These are phyloP conservation scores for Mycosphaerella arachidis DNA, from an alignment of 2,329 filamentous ascomycete species.

Conservation along the genomic window DNA sequence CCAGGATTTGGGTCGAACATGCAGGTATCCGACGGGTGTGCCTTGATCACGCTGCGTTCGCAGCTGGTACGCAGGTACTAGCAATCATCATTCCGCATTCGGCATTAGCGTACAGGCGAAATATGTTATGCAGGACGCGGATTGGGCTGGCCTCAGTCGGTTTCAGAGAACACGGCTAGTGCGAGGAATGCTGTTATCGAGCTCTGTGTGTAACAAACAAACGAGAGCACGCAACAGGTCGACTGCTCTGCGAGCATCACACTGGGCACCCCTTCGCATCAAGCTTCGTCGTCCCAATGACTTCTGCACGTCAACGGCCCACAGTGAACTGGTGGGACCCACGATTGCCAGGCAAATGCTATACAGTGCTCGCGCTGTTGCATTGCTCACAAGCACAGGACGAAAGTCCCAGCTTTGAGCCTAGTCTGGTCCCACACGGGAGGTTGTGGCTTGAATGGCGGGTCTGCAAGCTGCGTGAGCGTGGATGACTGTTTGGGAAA, in stretches of 20 bases:
- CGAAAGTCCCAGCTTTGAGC: conserved; percentile 22
- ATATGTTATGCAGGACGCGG: conserved; percentile 10
- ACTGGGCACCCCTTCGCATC: conserved; percentile 17
- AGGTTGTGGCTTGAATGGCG: conserved; percentile 30
- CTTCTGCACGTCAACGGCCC: conserved; percentile 27
- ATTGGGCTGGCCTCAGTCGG: conserved; percentile 13
- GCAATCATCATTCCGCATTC: conserved; percentile 18
- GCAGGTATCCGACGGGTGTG: conserved; percentile 28
- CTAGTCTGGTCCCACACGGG: conserved; percentile 28
- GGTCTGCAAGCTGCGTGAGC: conserved; percentile 25
- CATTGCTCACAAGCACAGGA: conserved; percentile 9
- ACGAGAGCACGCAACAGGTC: conserved; percentile 13
- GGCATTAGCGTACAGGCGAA: conserved; percentile 9
- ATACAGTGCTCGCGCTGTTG: conserved; percentile 3
- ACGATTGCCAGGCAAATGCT: conserved; percentile 20
- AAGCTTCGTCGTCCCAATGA: conserved; percentile 22
- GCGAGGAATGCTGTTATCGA: conserved; percentile 26
- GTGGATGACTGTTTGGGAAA: conserved; percentile 28
- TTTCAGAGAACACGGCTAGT: conserved; percentile 23
- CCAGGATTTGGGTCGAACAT: conserved; percentile 25
- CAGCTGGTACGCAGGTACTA: conserved; percentile 31
- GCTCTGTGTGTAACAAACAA: conserved; percentile 23
- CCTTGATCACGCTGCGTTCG: conserved; percentile 31
- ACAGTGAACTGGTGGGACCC: conserved; percentile 19
- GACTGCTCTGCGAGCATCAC: conserved; percentile 15